A percentile compares a stretch with the other conserved stretches of the same genome.
These are phyloP conservation scores for Ulota crispa DNA, from an alignment of 225 moss, liverwort and hornwort genomes.

Conservation along the genomic window DNA sequence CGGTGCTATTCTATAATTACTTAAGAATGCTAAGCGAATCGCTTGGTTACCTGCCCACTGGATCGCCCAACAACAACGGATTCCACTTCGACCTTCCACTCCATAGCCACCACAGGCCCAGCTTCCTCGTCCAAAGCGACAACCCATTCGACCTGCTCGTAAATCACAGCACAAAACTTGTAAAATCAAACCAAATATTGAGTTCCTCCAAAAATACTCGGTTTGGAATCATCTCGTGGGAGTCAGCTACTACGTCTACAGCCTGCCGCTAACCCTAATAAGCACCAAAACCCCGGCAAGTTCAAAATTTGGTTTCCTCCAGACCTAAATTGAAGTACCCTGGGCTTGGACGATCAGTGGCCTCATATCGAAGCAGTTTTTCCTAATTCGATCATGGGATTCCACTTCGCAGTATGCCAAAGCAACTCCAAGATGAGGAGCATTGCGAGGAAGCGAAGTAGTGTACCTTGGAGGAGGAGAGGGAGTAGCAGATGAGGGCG, in stretches of 20 bases:
- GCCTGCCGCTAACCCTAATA: neutral
- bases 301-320: neutral
- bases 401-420: neutral
- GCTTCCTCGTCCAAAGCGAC: constrained; percentile 54
- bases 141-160: constrained; percentile 55
- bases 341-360: neutral
- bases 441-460: neutral
- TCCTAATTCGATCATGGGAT: neutral
- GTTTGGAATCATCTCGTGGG: neutral
- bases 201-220: neutral
- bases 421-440: neutral
- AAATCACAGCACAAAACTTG: constrained; percentile 13
- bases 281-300: constrained; percentile 21
- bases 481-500: constrained; percentile 49
- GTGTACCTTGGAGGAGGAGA: constrained; percentile 50
- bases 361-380: neutral
- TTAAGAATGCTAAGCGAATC: neutral
- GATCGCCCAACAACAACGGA: constrained; percentile 62
- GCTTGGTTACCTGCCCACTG: constrained; percentile 50
- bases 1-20: neutral
- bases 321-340: constrained; percentile 8
- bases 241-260: neutral
- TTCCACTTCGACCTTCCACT: constrained; percentile 63
- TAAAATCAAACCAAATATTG: neutral
- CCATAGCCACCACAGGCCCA: constrained; percentile 64